These are phyloP conservation scores for Penicillium hesseltinei DNA, from an alignment of 2,329 filamentous ascomycete genomes.

Conservation along the genomic window DNA sequence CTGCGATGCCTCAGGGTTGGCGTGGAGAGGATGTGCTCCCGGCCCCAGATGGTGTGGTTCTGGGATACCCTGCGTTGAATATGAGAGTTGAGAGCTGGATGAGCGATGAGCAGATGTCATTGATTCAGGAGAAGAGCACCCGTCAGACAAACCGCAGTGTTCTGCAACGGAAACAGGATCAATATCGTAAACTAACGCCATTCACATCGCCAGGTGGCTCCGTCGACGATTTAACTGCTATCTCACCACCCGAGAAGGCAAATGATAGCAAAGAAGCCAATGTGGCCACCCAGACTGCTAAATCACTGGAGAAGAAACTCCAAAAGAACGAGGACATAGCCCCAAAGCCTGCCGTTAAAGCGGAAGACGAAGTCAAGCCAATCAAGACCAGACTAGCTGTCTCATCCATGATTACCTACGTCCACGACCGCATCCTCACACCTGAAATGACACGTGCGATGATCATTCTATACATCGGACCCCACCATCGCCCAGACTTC, in stretches of 20 bases:
- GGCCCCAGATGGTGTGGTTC: slow-evolving; percentile 72
- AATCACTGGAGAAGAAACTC: slow-evolving; percentile 27
- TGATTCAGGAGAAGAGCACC: slow-evolving; percentile 80
- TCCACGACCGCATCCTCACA: slow-evolving; percentile 89
- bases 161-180: slow-evolving; percentile 78
- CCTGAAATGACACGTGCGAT: slow-evolving; percentile 99
- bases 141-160: slow-evolving; percentile 76
- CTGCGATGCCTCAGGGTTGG: slow-evolving; percentile 58
- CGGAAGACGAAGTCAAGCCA: slow-evolving; percentile 44
- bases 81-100: slow-evolving; percentile 99
- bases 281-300: slow-evolving; percentile 23
- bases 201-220: slow-evolving; percentile 74
- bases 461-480: slow-evolving; percentile 96
- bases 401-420: slow-evolving; percentile 96
- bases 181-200: slow-evolving; percentile 77
- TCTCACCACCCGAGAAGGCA: slow-evolving; percentile 18
- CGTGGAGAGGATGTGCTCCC: slow-evolving; percentile 62
- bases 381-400: slow-evolving; percentile 86
- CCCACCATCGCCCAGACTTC: slow-evolving; percentile 90
- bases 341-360: slow-evolving; percentile 35
- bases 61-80: slow-evolving; percentile 87
- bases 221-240: slow-evolving; percentile 57
- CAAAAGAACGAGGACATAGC: slow-evolving; percentile 35
- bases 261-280: slow-evolving; percentile 21
- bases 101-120: slow-evolving; percentile 94